phyloP scores from a whole-genome alignment of 2,329 filamentous ascomycete genomes.

The Calonectria montana region DNA sequence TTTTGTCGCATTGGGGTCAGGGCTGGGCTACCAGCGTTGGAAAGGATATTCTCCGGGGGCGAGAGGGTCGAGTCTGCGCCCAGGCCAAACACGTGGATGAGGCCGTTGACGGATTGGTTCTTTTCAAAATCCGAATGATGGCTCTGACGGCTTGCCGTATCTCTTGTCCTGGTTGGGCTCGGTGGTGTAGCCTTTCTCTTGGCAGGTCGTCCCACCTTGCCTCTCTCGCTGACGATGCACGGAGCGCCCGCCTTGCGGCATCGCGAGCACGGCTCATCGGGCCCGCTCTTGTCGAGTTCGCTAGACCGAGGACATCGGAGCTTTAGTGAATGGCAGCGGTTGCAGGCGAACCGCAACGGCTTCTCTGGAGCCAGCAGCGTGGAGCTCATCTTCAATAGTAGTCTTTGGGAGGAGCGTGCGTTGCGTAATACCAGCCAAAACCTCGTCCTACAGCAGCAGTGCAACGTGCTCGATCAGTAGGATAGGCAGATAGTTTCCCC shows the following conservation, averaged over 20 bases:
- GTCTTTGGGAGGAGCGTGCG: neutral
- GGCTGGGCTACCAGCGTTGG: neutral
- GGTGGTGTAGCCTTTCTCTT: slow-evolving; percentile 22
- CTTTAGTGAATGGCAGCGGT: slow-evolving; percentile 26
- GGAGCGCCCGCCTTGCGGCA: slow-evolving; percentile 30
- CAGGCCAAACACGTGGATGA: slow-evolving; percentile 16
- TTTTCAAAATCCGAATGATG: neutral
- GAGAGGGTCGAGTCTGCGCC: slow-evolving; percentile 7
- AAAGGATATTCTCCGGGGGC: slow-evolving; percentile 14
- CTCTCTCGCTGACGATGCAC: slow-evolving; percentile 29
- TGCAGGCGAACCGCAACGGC: slow-evolving; percentile 26
- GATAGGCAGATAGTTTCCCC: neutral
- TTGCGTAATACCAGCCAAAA: neutral
- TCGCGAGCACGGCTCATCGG: slow-evolving; percentile 28
- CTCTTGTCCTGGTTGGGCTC: neutral
- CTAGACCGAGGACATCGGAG: slow-evolving; percentile 21
- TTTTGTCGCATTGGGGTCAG: slow-evolving; percentile 10
- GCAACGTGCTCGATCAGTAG: neutral
- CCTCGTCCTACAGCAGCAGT: neutral
- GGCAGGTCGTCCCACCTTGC: slow-evolving; percentile 30
- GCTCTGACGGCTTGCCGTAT: neutral
- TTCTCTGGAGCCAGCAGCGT: slow-evolving; percentile 18
- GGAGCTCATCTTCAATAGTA: slow-evolving; percentile 2
- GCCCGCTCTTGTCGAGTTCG: slow-evolving; percentile 21
- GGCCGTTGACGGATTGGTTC: neutral